These are phyloP conservation scores for Teratosphaeriaceae sp. DNA, from an alignment of 2,329 filamentous ascomycete genomes.

Conservation along the genomic window DNA sequence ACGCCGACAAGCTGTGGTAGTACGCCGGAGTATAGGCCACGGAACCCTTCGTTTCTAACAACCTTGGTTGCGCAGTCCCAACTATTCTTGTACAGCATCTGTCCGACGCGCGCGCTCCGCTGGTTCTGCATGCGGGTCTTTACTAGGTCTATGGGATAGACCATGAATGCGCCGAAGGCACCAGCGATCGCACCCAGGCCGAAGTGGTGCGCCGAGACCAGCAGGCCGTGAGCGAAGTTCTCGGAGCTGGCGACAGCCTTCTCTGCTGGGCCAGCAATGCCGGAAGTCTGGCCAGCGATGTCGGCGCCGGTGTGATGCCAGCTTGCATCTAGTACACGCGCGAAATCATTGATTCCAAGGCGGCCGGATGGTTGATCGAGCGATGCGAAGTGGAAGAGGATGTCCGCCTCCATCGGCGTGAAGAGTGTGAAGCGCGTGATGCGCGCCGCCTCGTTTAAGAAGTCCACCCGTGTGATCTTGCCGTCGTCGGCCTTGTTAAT, in stretches of 20 bases:
- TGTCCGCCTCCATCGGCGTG: conserved; percentile 97
- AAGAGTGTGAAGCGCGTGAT: conserved; percentile 93
- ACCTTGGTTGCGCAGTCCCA: conserved; percentile 93
- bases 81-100: conserved; percentile 93
- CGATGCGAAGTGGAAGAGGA: conserved; percentile 96
- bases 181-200: conserved; percentile 81
- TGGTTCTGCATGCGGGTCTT: conserved; percentile 99
- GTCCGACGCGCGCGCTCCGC: conserved; percentile 71
- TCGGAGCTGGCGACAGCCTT: conserved; percentile 51
- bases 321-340: conserved; percentile 88
- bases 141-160: conserved; percentile 97
- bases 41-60: conserved; percentile 82
- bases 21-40: conserved; percentile 88
- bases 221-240: conserved; percentile 54
- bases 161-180: conserved; percentile 98
- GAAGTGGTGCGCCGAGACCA: conserved; percentile 86
- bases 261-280: conserved; percentile 40
- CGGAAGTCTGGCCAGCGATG: conserved; percentile 43
- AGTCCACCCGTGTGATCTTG: conserved; percentile 90
- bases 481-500: conserved; percentile 76
- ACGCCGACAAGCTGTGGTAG: conserved; percentile 93
- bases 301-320: conserved; percentile 49
- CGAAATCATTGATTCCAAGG: conserved; percentile 76
- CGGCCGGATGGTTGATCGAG: conserved; percentile 83
- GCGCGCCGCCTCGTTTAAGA: conserved; percentile 85